Conservation (phyloP, 805 yeast species). For the Zygoascus bituminiphila region DNA sequence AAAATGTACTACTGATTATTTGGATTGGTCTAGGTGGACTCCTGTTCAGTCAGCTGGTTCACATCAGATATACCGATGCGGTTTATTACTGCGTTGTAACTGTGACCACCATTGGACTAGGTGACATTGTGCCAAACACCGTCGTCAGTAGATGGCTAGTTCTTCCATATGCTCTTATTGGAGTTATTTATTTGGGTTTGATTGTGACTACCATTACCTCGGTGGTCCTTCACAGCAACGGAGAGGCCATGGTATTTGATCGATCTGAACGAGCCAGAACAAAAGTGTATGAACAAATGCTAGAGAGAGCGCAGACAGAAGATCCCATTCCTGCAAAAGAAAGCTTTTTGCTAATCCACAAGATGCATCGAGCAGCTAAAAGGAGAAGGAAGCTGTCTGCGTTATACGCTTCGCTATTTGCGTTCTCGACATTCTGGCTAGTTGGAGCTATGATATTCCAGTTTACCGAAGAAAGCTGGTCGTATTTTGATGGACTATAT, state of each 20-base stretch:
- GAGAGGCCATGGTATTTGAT: conserved; percentile 61
- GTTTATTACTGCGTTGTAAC: conserved; percentile 68
- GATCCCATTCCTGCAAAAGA: conserved; percentile 26
- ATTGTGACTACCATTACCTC: conserved; percentile 62
- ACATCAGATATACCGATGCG: conserved; percentile 53
- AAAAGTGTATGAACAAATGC: conserved; percentile 23
- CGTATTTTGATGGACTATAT: conserved; percentile 62
- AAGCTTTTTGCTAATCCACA: conserved; percentile 49
- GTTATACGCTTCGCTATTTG: conserved; percentile 39
- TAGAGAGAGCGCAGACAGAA: conserved; percentile 1
- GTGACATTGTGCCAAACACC: conserved; percentile 55
- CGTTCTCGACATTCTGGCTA: conserved; percentile 47
- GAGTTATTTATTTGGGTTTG: conserved; percentile 66
- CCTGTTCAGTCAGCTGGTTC: conserved; percentile 39
- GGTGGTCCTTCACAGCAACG: conserved; percentile 51
- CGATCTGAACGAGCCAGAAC: conserved; percentile 45
- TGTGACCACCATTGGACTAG: conserved; percentile 70
- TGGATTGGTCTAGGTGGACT: conserved; percentile 74
- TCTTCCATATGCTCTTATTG: conserved; percentile 57
- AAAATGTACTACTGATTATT: conserved; percentile 51
- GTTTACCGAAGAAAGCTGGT: conserved; percentile 55
- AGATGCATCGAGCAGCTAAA: conserved; percentile 32
- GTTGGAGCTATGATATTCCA: conserved; percentile 63
- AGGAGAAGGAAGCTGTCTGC: conserved; percentile 18
- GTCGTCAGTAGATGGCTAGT: conserved; percentile 49